Evolutionary conservation across 352 stramenopile species (phyloP), one percentile per base, ranked within the genome.

Genomic region (Phytophthora uliginosa): DNA sequence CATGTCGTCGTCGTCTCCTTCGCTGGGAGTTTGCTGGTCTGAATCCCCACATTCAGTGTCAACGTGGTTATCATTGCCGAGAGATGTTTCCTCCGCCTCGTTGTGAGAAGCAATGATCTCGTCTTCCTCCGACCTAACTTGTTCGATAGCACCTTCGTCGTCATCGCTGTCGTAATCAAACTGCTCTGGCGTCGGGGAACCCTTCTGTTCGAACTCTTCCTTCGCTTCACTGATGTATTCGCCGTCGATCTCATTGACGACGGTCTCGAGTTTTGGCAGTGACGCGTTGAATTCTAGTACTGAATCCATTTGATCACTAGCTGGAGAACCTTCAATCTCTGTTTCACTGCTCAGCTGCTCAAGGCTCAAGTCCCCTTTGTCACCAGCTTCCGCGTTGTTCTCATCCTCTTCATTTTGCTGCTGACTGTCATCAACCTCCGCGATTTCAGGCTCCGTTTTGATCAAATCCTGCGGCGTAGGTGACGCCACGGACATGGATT

Each of bases 381-480:
- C 33, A 20, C 60, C 55, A 7, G 57, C 18, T 57, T 71, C 38
- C 9, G 56, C 36, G 13, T 66, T 56, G 13, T 66, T 56, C 2
- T 74, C 34, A 2, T 71, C 36, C 1, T 74, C 20, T n/a, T 83
- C 63, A 17, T 69, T 24, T 42, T 74, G 50, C 42, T 76, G 59
- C 33, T 76, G 56, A 18, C 58, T 40, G 12, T 3, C 4, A 18
- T 9, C 55, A 62, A 59, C 7, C 4, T 54, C 45, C 20, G 51
- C 42, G 1, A 26, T 31, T 67, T 82, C 66, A 54, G 63, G 62
- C 48, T 83, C 69, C 4, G 9, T 58, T 59, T 55, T 67, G 34
- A 59, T 34, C 33, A 87, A 34, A 66, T 89, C 71, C 22, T 81
- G 69, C 31, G 83, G 69, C 8, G 75, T 77, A 17, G 77, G 77